Conservation (phyloP, 2,329 filamentous ascomycete species). For the Seiridium unicorne region DNA sequence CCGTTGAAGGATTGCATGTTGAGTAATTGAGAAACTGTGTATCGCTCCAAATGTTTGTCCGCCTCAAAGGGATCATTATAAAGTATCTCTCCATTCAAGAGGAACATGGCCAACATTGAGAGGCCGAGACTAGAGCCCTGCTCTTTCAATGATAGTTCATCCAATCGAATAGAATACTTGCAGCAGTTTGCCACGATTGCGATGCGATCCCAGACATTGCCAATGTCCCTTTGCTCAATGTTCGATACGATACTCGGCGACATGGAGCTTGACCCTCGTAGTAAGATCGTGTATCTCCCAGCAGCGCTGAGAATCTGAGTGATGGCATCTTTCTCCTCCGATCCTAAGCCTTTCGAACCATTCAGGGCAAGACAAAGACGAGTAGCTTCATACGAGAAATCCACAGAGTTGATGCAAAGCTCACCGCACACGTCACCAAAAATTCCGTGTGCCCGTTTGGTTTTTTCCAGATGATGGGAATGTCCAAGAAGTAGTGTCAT, state of each 20-base stretch:
- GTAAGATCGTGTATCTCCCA: slow-evolving; percentile 23
- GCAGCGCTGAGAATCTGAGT: slow-evolving; percentile 18
- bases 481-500: slow-evolving; percentile 21
- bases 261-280: slow-evolving; percentile 22
- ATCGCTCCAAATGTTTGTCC: neutral
- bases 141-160: slow-evolving; percentile 15
- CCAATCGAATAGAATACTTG: slow-evolving; percentile 24
- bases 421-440: slow-evolving; percentile 19
- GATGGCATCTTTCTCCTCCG: slow-evolving; percentile 7
- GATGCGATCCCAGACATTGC: slow-evolving; percentile 23
- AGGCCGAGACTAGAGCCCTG: slow-evolving; percentile 19
- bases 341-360: neutral
- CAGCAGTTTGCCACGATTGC: slow-evolving; percentile 32
- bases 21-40: neutral
- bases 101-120: slow-evolving; percentile 24
- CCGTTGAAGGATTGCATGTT: neutral
- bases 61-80: neutral
- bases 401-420: slow-evolving; percentile 20
- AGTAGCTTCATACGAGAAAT: slow-evolving; percentile 18
- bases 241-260: slow-evolving; percentile 22
- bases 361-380: slow-evolving; percentile 22
- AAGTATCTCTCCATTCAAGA: slow-evolving; percentile 31
- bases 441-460: slow-evolving; percentile 14
- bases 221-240: slow-evolving; percentile 17
- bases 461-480: slow-evolving; percentile 13